Evolutionary conservation across 2,329 filamentous ascomycete species (phyloP).

Genomic region (Hypoxylon sp.): DNA sequence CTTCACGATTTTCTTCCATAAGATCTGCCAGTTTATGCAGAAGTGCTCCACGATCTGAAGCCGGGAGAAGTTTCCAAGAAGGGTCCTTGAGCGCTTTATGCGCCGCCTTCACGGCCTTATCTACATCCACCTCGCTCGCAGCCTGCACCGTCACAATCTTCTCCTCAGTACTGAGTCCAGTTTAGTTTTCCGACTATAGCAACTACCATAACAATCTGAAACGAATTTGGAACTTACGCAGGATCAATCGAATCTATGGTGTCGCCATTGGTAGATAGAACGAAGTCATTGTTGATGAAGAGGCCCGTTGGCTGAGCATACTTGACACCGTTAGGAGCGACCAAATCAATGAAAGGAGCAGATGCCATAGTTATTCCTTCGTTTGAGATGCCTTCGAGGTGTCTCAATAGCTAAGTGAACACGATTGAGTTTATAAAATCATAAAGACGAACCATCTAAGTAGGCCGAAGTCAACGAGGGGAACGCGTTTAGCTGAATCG

Average conservation of each 20-base stretch:
- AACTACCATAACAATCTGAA: background rate
- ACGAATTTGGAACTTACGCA: conserved; percentile 4
- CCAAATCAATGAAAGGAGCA: conserved; percentile 15
- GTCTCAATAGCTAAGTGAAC: background rate
- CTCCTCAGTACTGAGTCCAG: conserved; percentile 6
- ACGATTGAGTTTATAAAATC: background rate
- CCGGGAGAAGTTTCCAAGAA: conserved; percentile 16
- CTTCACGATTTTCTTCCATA: conserved; percentile 14
- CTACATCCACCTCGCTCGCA: conserved; percentile 10
- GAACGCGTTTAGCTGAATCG: conserved; percentile 1
- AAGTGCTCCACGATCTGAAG: conserved; percentile 13
- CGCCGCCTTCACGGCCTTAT: conserved; percentile 24
- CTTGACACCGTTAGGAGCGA: conserved; percentile 17
- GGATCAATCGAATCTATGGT: conserved; percentile 18
- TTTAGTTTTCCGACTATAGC: background rate
- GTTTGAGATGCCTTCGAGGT: background rate
- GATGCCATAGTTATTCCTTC: conserved; percentile 7
- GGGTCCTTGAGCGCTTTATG: conserved; percentile 17
- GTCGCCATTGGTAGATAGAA: conserved; percentile 6
- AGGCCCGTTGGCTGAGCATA: conserved; percentile 17
- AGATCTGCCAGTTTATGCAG: conserved; percentile 19
- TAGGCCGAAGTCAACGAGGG: conserved; percentile 9
- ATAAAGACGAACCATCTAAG: background rate
- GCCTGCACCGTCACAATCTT: conserved; percentile 18
- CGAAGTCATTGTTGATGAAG: conserved; percentile 19